Base-by-base conservation (phyloP, 371 early-diverging fungal species). In the Mucor circinelloides region DNA sequence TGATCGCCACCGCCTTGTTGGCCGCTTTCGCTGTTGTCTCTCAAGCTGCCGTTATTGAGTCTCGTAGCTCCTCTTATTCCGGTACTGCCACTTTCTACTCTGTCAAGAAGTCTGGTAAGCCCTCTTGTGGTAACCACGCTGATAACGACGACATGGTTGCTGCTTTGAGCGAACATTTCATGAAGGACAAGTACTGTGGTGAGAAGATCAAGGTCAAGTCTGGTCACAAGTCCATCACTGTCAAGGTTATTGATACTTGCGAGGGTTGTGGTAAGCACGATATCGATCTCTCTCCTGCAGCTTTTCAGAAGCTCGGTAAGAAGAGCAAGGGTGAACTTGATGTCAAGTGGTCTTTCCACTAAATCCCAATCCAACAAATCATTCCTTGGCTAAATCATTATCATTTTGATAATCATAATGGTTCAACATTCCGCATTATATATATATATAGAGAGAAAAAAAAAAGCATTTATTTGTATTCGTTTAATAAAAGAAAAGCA, bases 201-300 rank as follows among this genome's bases (percentile, higher is more conserved):
- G 73, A 81, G 65, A 15, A 34, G 13, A 72, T 82, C 30, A 78
- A 48, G 3, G 63, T 78, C 9, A 73, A 66, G 9, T 76, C 75
- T 21, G 72, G 73, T 1, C 63, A 60, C 38, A 77, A 78, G 8
- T 62, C 68, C 3, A 81, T 85, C n/a, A 76, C 74, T 21, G 85
- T 78, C 32, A 80, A 27, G 1, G 73, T 85, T 13, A 76, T 83
- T 27, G 88, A 88, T 67, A 83, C 82, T 3, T 88, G 88, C 58
- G 83, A 83, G 6, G 66, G 57, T 2, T 88, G 88, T 65, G 36
- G 27, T 3, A n/a, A 34, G 13, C 81, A 79, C 9, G 71, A 68
- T 67, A 27, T 88, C 10, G 87, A 71, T 63, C 23, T 71, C 21
- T 73, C 74, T 19, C 80, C 80, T 17, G 58, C 82, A 21, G 85